Evolutionary conservation across 140 eudicot species (phyloP).

Genomic region (Flaveria floridana): DNA sequence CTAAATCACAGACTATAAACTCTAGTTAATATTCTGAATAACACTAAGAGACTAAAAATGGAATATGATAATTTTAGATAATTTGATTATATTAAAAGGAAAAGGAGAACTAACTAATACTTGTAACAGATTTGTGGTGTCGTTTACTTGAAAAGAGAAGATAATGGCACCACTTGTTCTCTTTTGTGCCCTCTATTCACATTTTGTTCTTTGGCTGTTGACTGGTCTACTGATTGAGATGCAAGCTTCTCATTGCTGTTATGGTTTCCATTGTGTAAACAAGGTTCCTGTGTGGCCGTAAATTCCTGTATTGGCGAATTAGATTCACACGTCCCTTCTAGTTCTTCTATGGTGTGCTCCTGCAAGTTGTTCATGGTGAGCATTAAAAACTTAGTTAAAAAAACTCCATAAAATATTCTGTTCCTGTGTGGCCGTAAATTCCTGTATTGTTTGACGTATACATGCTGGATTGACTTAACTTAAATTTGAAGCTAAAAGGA

Average conservation of each 20-base stretch:
- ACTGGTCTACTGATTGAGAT: constrained; percentile 23
- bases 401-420: neutral
- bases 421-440: neutral
- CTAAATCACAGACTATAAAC: constrained; percentile 14
- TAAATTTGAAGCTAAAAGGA: neutral
- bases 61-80: constrained; percentile 1
- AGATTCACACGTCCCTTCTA: constrained; percentile 1
- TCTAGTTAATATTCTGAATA: neutral
- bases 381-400: constrained; percentile 1
- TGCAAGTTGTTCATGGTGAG: constrained; percentile 17
- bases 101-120: neutral
- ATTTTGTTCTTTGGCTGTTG: constrained; percentile 20
- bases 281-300: neutral
- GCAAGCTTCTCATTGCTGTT: constrained; percentile 20
- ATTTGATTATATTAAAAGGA: neutral
- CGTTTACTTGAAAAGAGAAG: constrained; percentile 39
- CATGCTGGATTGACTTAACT: neutral
- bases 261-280: constrained; percentile 8
- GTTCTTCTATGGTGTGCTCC: constrained; percentile 17
- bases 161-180: constrained; percentile 14
- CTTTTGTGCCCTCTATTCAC: constrained; percentile 13
- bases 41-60: constrained; percentile 20
- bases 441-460: neutral
- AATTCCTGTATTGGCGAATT: constrained; percentile 20
- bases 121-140: neutral